Conservation (phyloP, 495 filamentous ascomycete species). For the Penicillium angulare region DNA sequence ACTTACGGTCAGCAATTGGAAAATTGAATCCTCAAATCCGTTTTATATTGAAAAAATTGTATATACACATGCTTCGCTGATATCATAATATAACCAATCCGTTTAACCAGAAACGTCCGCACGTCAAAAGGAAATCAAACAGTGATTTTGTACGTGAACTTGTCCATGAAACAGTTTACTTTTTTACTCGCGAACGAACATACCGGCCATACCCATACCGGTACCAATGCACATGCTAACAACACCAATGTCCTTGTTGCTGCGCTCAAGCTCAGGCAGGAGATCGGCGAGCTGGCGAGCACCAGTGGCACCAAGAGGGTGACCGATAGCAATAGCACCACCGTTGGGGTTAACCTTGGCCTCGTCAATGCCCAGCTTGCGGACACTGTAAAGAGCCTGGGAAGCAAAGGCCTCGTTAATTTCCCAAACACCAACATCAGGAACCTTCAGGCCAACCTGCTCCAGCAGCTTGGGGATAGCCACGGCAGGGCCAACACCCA, state of each 20-base stretch:
- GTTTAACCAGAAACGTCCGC: slow-evolving; percentile 4
- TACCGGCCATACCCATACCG: slow-evolving; percentile 87
- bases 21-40: too few relatives aligned
- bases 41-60: slow-evolving; percentile 14
- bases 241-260: slow-evolving; percentile 64
- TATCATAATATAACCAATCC: slow-evolving; percentile 22
- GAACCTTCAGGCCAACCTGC: slow-evolving; percentile 58
- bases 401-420: slow-evolving; percentile 95
- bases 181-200: slow-evolving; percentile 76
- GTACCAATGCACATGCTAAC: slow-evolving; percentile 90
- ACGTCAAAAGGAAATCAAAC: too few relatives aligned
- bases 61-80: slow-evolving; percentile 32
- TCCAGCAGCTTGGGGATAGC: slow-evolving; percentile 79
- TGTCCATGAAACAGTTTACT: background rate
- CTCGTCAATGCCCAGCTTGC: slow-evolving; percentile 67
- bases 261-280: slow-evolving; percentile 63
- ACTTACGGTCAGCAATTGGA: background rate
- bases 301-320: slow-evolving; percentile 90
- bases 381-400: slow-evolving; percentile 78
- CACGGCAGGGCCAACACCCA: slow-evolving; percentile 85
- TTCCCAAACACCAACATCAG: slow-evolving; percentile 87
- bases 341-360: slow-evolving; percentile 85
- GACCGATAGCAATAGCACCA: slow-evolving; percentile 89
- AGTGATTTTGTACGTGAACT: background rate
- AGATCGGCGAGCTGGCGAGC: slow-evolving; percentile 77